phyloP scores from a whole-genome alignment of 2,329 filamentous ascomycete species.

The Rhexocercosporidium sp. region DNA sequence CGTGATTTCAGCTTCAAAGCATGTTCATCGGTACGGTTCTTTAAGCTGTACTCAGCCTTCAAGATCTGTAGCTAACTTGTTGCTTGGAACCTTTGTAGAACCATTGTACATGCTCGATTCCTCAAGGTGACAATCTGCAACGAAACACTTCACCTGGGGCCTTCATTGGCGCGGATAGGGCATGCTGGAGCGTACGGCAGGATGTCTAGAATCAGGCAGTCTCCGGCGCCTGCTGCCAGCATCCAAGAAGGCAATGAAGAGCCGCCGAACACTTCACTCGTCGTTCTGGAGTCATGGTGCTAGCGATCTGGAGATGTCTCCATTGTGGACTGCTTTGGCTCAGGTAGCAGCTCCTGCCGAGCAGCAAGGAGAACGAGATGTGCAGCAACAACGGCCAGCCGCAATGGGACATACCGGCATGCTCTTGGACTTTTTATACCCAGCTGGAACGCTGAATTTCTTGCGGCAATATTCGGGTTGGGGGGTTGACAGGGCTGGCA shows the following conservation, averaged over 20 bases:
- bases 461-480: slow-evolving; percentile 41
- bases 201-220: slow-evolving; percentile 61
- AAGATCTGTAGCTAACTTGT: background rate
- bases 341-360: slow-evolving; percentile 27
- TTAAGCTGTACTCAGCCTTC: background rate
- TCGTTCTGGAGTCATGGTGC: slow-evolving; percentile 61
- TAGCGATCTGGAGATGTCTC: slow-evolving; percentile 40
- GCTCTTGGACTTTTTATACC: slow-evolving; percentile 49
- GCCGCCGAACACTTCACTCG: slow-evolving; percentile 56
- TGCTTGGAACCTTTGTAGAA: slow-evolving; percentile 2
- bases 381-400: slow-evolving; percentile 18
- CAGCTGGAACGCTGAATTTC: slow-evolving; percentile 45
- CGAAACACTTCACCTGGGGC: slow-evolving; percentile 8
- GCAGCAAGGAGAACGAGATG: slow-evolving; percentile 19
- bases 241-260: slow-evolving; percentile 41
- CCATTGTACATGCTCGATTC: slow-evolving; percentile 1
- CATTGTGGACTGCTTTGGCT: slow-evolving; percentile 39
- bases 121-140: slow-evolving; percentile 11
- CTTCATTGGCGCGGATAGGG: slow-evolving; percentile 40
- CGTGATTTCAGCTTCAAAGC: slow-evolving; percentile 21
- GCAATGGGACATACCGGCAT: slow-evolving; percentile 27
- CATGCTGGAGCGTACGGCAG: slow-evolving; percentile 64
- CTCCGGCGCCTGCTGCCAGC: slow-evolving; percentile 54
- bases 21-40: slow-evolving; percentile 32
- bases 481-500: slow-evolving; percentile 36